Base-by-base conservation (phyloP, 2,329 filamentous ascomycete genomes). In the Albophoma yamanashiensis region DNA sequence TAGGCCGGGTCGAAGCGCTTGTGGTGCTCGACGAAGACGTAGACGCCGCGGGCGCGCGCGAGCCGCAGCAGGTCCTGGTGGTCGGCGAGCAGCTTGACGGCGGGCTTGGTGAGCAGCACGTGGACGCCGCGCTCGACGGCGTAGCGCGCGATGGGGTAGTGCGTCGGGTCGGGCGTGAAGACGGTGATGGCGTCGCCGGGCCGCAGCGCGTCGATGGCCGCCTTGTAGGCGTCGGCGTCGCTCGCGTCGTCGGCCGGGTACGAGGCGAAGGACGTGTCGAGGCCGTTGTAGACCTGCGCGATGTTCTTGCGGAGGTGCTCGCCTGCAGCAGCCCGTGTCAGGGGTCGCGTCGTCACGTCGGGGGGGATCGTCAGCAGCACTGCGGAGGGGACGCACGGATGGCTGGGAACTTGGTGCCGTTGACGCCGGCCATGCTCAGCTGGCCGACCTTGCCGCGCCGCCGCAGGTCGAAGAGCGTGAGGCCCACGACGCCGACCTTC, bases 1-100 rank as follows among this genome's bases (percentile, higher is more conserved):
- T 97, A 97, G 27, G 91, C 91, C 2, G 92, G 92, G 73, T 97
- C 92, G 76, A 88, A 97, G 61, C 93, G 91, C 80, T 97, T 97
- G 83, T 97, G 92, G 78, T 97, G 92, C 81, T 97, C 92, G 68
- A 97, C 82, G 78, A 91, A 96, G 65, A 96, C 91, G 72, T 92
- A 93, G 61, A 97, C 92, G 64, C 86, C 86, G 73, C 89, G 78
- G 70, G 89, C 86, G 64, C 82, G 80, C 7, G 90, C 86, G 31
- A 86, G 89, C 57, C 82, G 82, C 60, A 96, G 79, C 20, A 97
- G 85, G 40, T 85, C 76, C 64, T 89, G 83, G 76, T 97, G 92
- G 74, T 96, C 85, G 52, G 82, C 81, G 3, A 97, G 85, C 6
- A 85, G 83, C 78, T 96, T 93, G 63, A 94, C 91, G 34, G 92